Conservation (phyloP, 768 basidiomycete genomes). For the Botryobasidium botryosum region DNA sequence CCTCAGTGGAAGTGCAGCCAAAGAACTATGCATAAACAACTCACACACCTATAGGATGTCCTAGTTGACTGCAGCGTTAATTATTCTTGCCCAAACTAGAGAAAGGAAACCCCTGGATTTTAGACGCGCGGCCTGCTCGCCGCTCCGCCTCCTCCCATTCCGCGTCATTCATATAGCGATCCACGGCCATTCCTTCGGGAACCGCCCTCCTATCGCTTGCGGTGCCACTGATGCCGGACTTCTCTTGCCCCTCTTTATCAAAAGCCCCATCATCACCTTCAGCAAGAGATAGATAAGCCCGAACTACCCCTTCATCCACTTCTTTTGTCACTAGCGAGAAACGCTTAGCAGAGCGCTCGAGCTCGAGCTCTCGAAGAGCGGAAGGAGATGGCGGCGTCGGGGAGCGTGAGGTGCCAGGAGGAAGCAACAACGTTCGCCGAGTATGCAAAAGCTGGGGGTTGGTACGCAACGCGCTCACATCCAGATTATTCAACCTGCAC, state of each 20-base stretch:
- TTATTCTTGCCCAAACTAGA: too few relatives aligned
- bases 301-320: slow-evolving; percentile 45
- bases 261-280: slow-evolving; percentile 20
- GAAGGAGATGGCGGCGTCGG: slow-evolving; percentile 15
- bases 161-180: slow-evolving; percentile 45
- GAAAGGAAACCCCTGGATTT: slow-evolving; percentile 12
- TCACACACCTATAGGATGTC: too few relatives aligned
- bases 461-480: slow-evolving; percentile 43
- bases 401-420: slow-evolving; percentile 22
- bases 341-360: slow-evolving; percentile 39
- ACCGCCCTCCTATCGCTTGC: slow-evolving; percentile 15
- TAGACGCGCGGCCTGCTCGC: slow-evolving; percentile 17
- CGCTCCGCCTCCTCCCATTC: slow-evolving; percentile 42
- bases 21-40: too few relatives aligned
- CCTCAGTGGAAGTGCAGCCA: too few relatives aligned
- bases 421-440: slow-evolving; percentile 37
- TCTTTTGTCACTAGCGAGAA: slow-evolving; percentile 54
- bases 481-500: slow-evolving; percentile 49
- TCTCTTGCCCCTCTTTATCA: slow-evolving; percentile 19
- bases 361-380: slow-evolving; percentile 21
- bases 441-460: slow-evolving; percentile 65
- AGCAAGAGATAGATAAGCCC: slow-evolving; percentile 53
- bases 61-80: too few relatives aligned
- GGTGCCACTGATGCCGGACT: slow-evolving; percentile 13
- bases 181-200: slow-evolving; percentile 37